A percentile compares a stretch with the other conserved stretches of the same genome.
phyloP scores from a whole-genome alignment of 139 green algal species.

The Dunaliella primolecta region DNA sequence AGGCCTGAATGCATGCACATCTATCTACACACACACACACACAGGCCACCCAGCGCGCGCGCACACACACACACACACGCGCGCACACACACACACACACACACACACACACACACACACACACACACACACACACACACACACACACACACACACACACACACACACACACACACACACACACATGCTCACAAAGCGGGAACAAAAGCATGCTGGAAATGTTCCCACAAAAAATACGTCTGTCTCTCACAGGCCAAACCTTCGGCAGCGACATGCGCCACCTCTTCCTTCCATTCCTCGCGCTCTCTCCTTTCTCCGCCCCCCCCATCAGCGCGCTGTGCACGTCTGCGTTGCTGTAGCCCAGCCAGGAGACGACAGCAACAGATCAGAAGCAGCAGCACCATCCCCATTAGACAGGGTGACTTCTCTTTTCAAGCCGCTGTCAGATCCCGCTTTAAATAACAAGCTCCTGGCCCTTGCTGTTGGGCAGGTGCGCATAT shows the following conservation, averaged over 20 bases:
- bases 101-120: background rate
- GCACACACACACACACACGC: background rate
- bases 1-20: too few species aligned
- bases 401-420: background rate
- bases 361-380: background rate
- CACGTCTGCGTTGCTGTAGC: background rate
- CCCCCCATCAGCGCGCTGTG: background rate
- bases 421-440: background rate
- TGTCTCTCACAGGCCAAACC: too few species aligned
- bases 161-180: too few species aligned
- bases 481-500: constrained; percentile 18
- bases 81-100: constrained; percentile 16
- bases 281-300: background rate
- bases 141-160: background rate
- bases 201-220: too few species aligned
- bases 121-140: background rate
- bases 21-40: too few species aligned
- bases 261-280: too few species aligned
- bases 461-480: constrained; percentile 61
- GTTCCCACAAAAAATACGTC: too few species aligned
- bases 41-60: background rate
- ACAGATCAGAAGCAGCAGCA: background rate
- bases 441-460: constrained; percentile 29
- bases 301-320: background rate
- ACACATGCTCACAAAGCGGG: too few species aligned